Evolutionary conservation across 148 eudicot species (phyloP).

Genomic region (Dianthus caryophyllus): DNA sequence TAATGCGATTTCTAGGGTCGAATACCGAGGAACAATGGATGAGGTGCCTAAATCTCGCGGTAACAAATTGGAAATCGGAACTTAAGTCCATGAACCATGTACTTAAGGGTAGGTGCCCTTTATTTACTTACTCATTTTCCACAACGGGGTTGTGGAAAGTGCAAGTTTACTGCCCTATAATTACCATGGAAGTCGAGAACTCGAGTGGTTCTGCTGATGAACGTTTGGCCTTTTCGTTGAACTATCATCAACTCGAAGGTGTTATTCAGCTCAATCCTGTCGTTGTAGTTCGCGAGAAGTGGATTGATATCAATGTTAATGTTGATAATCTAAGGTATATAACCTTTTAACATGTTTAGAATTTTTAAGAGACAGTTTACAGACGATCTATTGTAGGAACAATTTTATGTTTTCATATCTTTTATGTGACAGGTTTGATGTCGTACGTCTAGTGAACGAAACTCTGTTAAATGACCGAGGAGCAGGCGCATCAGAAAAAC

Average conservation of each 20-base stretch:
- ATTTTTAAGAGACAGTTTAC: too few species aligned
- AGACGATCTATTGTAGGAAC: too few species aligned
- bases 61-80: constrained; percentile 78
- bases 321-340: constrained; percentile 80
- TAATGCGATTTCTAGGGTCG: constrained; percentile 62
- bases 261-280: constrained; percentile 41
- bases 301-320: constrained; percentile 56
- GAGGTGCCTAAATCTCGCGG: constrained; percentile 63
- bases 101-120: constrained; percentile 52
- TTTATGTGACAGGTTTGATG: constrained; percentile 85
- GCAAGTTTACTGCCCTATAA: constrained; percentile 76
- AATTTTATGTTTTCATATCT: too few species aligned
- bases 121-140: constrained; percentile 62
- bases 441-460: constrained; percentile 53
- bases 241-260: constrained; percentile 55
- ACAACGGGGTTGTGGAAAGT: constrained; percentile 73
- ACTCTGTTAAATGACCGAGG: constrained; percentile 58
- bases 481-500: constrained; percentile 74
- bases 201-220: constrained; percentile 53
- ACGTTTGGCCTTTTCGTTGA: constrained; percentile 55
- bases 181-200: constrained; percentile 75
- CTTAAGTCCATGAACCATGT: constrained; percentile 23
- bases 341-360: too few species aligned
- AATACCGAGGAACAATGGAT: constrained; percentile 72
- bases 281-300: constrained; percentile 38